Conservation (phyloP, 2,329 filamentous ascomycete species). For the Ambrosiella xylebori region DNA sequence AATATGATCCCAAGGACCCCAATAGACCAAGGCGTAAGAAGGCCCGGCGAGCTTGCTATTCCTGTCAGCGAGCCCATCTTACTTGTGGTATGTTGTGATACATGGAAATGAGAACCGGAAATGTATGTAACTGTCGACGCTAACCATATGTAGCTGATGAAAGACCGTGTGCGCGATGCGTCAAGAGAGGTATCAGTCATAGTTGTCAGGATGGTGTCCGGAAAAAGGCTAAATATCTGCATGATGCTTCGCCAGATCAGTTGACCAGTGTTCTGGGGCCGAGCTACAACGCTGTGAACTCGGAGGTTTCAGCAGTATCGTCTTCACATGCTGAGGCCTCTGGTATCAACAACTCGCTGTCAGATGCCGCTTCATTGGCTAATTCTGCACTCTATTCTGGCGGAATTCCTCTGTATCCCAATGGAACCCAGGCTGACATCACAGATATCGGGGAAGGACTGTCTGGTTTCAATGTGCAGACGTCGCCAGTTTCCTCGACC, state of each 20-base stretch:
- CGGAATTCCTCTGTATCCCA: constrained; percentile 35
- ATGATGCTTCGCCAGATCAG: constrained; percentile 82
- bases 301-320: constrained; percentile 18
- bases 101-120: background rate
- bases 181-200: constrained; percentile 82
- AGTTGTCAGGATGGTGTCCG: constrained; percentile 89
- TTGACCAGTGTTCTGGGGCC: constrained; percentile 69
- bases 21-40: constrained; percentile 84
- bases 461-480: constrained; percentile 41
- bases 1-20: constrained; percentile 74
- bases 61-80: constrained; percentile 90
- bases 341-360: constrained; percentile 16
- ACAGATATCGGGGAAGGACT: constrained; percentile 29
- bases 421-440: constrained; percentile 27
- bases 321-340: background rate
- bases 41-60: constrained; percentile 85
- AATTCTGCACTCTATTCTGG: constrained; percentile 31
- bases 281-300: constrained; percentile 43
- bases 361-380: constrained; percentile 27
- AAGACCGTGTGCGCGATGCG: constrained; percentile 80
- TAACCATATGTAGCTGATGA: constrained; percentile 55
- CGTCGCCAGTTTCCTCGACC: constrained; percentile 57
- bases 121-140: background rate
- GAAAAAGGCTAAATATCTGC: constrained; percentile 98
- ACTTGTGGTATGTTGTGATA: constrained; percentile 66